Base-by-base conservation (phyloP, 768 basidiomycete genomes). In the Clitopilus passeckerianus region DNA sequence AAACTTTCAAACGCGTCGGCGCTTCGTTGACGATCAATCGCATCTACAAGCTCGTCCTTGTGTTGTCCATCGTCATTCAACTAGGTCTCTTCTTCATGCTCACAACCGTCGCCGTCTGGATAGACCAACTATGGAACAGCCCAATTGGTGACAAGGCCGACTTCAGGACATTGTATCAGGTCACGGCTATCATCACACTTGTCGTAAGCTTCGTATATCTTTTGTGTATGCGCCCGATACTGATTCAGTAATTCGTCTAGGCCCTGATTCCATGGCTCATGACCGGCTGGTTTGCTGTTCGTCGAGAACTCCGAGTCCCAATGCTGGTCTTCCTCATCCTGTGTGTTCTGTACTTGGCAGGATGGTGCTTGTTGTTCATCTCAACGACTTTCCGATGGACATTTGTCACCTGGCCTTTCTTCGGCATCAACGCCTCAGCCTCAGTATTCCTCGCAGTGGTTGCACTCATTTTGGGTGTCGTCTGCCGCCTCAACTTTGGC, bases 1-100 rank as follows among this genome's bases (percentile, higher is more conserved):
- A 90, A 71, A 93, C 90, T 0, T 93, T 92, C 80, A 91, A 91
- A 71, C 87, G 90, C 59, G 84, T 92, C 56, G 90, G 91, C 35
- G 90, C 91, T 10, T 89, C 86, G 6, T 72, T 83, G 64, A 78
- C 77, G 10, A 90, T 93, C 72, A 89, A 88, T 70, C 81, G 85
- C 34, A 71, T 89, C 60, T 93, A 93, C 77, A 89, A 85, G 70
- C 73, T 86, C 53, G 86, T 91, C 58, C 78, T 91, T 41, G 74
- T 79, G 15, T 73, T 91, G 58, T 90, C 88, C 6, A 89, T 89
- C 64, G 77, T 81, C 41, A 84, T 91, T 54, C 91, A 91, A 66
- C 74, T 93, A n/a, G 83, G 85, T 22, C 61, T 90, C 50, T 93
- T 91, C 78, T 93, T 92, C 75, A 84, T 92, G 71, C 76, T 81